Base-by-base conservation (phyloP, 1,139 yeast genomes). In the Oligophagozyma castellii region DNA sequence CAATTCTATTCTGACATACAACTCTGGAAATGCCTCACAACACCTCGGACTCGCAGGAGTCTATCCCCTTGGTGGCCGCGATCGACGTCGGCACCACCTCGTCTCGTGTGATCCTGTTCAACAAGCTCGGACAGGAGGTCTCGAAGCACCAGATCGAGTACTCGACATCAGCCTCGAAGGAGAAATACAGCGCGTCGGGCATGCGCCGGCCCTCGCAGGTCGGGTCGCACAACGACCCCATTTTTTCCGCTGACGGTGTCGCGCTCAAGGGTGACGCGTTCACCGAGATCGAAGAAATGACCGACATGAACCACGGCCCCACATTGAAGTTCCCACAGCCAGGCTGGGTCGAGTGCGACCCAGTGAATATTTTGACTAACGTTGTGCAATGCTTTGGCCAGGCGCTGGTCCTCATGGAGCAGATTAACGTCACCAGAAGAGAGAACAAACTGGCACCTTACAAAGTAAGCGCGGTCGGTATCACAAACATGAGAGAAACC, bases 321-420 rank as follows among this genome's bases (percentile, higher is more conserved):
- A 76, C 86, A 13, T 59, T 77, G 36, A 57, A 73, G 36, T 77
- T 73, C 52, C 86, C 89, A 1, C 69, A 71, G 40, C 84, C 86
- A 2, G 89, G 89, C 16, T 83, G 95, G 95, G 93, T 83, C 26
- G 95, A 86, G 58, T 89, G 93, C 58, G 80, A 80, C 63, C 95
- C 95, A 5, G 70, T 70, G 33, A 92, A 79, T 54, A 73, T 84
- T 25, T 64, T 84, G 46, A 79, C 78, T 35, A 78, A 84, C 46
- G 89, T 86, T n/a, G 65, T 75, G 20, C 78, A 74, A 46, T 77
- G 89, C 60, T 58, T 77, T 29, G 73, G 73, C 26, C 74, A 74
- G 11, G 71, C 80, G 46, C 57, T 74, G 44, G 61, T 68, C 30
- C 60, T 73, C 12, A 59, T 76, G 43, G 64, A 76, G 35, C 64